Conservation (phyloP, 306 rosid species). For the Glycine soja region DNA sequence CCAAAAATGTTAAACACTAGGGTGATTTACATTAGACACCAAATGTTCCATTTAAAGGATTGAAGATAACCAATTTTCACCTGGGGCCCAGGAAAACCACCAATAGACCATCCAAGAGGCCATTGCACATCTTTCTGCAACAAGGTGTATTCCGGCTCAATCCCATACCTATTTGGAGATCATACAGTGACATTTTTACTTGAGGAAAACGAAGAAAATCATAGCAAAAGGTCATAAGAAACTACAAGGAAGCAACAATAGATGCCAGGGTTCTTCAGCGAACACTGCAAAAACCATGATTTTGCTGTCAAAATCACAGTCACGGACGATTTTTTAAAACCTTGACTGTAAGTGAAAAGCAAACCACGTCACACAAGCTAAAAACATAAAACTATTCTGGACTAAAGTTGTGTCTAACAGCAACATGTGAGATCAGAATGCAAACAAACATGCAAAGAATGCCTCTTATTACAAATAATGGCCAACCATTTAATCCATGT, state of each 20-base stretch:
- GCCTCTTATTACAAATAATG: too few relatives aligned
- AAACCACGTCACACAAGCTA: too few relatives aligned
- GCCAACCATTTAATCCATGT: too few relatives aligned
- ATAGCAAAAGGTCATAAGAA: not conserved
- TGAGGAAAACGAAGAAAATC: not conserved
- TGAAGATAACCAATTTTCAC: conserved; percentile 45
- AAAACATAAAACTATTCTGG: too few relatives aligned
- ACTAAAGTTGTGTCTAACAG: too few relatives aligned
- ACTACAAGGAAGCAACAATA: not conserved
- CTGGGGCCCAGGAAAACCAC: conserved; percentile 92
- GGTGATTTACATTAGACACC: not conserved
- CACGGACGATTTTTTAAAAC: too few relatives aligned
- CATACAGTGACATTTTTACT: not conserved
- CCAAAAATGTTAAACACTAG: not conserved
- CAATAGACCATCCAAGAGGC: conserved; percentile 91
- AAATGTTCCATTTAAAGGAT: not conserved
- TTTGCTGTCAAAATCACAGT: too few relatives aligned
- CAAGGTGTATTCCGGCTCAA: conserved; percentile 95
- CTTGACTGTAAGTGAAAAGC: too few relatives aligned
- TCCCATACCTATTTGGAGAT: conserved; percentile 72
- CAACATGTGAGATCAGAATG: too few relatives aligned
- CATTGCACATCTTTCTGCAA: conserved; percentile 75
- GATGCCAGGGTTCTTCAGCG: conserved; percentile 66
- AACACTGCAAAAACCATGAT: too few relatives aligned
- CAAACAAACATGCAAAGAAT: too few relatives aligned